These are phyloP conservation scores for Decorospora gaudefroyi DNA, from an alignment of 2,329 filamentous ascomycete genomes.

Conservation along the genomic window DNA sequence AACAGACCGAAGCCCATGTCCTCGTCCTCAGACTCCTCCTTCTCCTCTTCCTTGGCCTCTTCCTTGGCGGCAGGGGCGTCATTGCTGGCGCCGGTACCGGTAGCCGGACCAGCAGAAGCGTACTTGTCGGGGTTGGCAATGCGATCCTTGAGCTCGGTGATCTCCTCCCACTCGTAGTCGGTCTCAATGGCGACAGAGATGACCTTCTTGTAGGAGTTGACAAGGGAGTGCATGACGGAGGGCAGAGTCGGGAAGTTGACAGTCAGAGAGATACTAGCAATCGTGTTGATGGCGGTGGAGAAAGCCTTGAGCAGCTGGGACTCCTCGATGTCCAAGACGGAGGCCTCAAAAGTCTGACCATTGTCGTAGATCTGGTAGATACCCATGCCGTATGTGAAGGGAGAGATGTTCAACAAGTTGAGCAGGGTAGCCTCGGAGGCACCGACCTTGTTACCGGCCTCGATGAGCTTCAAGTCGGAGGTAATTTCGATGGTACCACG, in stretches of 20 bases:
- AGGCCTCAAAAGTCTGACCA: conserved; percentile 86
- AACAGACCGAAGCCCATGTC: conserved; percentile 61
- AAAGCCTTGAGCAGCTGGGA: conserved; percentile 88
- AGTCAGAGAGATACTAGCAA: conserved; percentile 89
- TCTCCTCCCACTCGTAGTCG: conserved; percentile 92
- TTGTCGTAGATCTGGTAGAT: conserved; percentile 96
- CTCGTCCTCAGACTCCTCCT: conserved; percentile 62
- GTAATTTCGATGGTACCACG: conserved; percentile 99
- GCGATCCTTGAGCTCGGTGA: conserved; percentile 98
- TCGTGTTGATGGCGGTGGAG: conserved; percentile 77
- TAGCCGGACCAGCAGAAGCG: conserved; percentile 76
- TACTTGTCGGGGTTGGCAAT: conserved; percentile 99
- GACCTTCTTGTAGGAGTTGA: conserved; percentile 98
- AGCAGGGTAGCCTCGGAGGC: conserved; percentile 97
- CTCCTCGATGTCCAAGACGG: conserved; percentile 91
- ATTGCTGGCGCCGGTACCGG: conserved; percentile 58
- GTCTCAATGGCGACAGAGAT: conserved; percentile 87
- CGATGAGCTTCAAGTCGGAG: conserved; percentile 94
- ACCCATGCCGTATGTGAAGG: conserved; percentile 82
- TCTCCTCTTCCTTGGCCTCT: conserved; percentile 60
- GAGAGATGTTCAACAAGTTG: conserved; percentile 99
- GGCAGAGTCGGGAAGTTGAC: conserved; percentile 94
- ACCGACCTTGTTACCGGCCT: conserved; percentile 91
- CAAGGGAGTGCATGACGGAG: conserved; percentile 91
- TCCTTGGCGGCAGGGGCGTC: conserved; percentile 50